Conservation (phyloP, 2,329 filamentous ascomycete genomes). For the Penicillium sp. region DNA sequence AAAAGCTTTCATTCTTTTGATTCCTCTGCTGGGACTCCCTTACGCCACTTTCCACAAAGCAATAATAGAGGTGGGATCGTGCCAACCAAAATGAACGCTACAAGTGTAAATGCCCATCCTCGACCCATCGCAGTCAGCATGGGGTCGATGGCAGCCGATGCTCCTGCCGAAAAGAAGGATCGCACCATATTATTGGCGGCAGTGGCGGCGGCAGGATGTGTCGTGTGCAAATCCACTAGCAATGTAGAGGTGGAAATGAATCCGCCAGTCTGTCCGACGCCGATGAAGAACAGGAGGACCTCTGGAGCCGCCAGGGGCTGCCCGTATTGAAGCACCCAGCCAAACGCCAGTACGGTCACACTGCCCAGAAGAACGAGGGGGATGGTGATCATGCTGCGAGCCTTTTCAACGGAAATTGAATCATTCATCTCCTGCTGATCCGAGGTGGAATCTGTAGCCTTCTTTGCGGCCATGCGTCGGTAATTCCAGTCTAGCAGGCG, state of each 20-base stretch:
- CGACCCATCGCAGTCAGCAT: slow-evolving; percentile 18
- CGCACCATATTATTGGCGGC: slow-evolving; percentile 20
- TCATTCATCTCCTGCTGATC: too few species aligned
- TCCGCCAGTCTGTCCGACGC: slow-evolving; percentile 13
- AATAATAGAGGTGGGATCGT: slow-evolving; percentile 11
- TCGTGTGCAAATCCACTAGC: slow-evolving; percentile 13
- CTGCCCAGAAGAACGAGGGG: slow-evolving; percentile 18
- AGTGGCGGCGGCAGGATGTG: slow-evolving; percentile 15
- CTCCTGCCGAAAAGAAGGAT: slow-evolving; percentile 17
- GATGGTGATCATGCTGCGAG: slow-evolving; percentile 21
- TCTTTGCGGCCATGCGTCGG: slow-evolving; percentile 15
- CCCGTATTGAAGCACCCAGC: slow-evolving; percentile 13
- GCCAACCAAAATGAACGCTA: slow-evolving; percentile 10
- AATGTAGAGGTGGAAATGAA: slow-evolving; percentile 16
- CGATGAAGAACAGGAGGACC: slow-evolving; percentile 17
- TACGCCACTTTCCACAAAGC: slow-evolving; percentile 7
- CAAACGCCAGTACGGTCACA: slow-evolving; percentile 21
- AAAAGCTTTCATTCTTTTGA: too few species aligned
- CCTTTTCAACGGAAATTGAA: slow-evolving; percentile 22
- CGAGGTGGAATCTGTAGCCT: too few species aligned
- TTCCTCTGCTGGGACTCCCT: neutral
- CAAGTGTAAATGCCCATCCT: slow-evolving; percentile 18
- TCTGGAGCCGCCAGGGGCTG: slow-evolving; percentile 12
- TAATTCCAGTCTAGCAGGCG: slow-evolving; percentile 25
- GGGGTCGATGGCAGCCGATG: slow-evolving; percentile 17